These are phyloP conservation scores for Ramaria sp. DNA, from an alignment of 768 basidiomycete species.

Conservation along the genomic window DNA sequence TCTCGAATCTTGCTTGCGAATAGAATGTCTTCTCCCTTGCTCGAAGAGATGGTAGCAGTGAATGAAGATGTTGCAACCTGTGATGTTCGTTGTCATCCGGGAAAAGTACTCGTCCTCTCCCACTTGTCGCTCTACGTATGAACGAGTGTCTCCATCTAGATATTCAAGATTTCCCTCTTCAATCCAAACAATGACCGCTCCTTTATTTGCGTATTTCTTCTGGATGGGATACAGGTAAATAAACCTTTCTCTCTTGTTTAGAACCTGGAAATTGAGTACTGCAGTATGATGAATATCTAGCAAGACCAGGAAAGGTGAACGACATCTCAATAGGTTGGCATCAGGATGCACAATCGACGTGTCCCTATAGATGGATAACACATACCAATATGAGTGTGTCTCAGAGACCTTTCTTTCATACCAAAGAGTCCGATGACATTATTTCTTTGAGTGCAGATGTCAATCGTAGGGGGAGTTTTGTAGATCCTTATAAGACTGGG, in stretches of 20 bases:
- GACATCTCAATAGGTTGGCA: slow-evolving; percentile 1
- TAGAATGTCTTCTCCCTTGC: neutral
- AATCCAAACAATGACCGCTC: neutral
- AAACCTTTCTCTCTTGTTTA: too few relatives aligned
- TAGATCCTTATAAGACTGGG: neutral
- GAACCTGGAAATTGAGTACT: neutral
- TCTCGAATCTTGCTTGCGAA: neutral
- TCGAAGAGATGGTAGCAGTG: neutral
- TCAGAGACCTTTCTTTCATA: too few relatives aligned
- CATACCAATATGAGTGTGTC: neutral
- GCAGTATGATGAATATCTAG: neutral
- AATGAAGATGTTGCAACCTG: neutral
- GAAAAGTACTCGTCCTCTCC: neutral
- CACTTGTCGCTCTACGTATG: neutral
- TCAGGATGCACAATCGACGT: neutral
- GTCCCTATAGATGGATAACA: neutral
- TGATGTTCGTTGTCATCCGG: neutral
- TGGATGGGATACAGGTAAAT: neutral
- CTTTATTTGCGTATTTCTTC: neutral
- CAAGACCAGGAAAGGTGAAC: neutral
- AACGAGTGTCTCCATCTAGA: neutral
- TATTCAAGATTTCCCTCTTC: neutral
- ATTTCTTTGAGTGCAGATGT: neutral
- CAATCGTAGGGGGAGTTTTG: neutral
- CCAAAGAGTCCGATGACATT: too few relatives aligned